phyloP scores from a whole-genome alignment of 352 stramenopile species.

The Phytopythium oedochilum region DNA sequence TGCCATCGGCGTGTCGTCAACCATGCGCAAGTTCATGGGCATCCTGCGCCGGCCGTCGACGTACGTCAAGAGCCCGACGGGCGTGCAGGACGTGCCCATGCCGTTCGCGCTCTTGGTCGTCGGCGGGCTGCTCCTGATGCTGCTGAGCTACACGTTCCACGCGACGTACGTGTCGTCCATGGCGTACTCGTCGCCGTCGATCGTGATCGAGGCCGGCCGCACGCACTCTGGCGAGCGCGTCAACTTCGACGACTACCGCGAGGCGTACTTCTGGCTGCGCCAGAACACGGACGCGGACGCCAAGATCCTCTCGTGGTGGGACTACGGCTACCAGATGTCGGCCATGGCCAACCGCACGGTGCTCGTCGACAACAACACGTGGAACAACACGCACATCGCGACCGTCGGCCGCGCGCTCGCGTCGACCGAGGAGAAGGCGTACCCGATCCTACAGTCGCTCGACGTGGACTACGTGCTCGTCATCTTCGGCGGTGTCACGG shows the following conservation, averaged over 20 bases:
- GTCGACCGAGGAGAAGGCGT: conserved; percentile 83
- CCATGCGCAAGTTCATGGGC: conserved; percentile 74
- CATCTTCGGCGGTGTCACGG: conserved; percentile 86
- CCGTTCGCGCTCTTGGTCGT: conserved; percentile 52
- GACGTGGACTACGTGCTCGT: conserved; percentile 93
- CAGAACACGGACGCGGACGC: conserved; percentile 88
- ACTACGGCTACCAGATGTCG: conserved; percentile 92
- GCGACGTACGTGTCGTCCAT: conserved; percentile 87
- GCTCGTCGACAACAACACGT: conserved; percentile 95
- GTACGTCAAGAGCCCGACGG: conserved; percentile 43
- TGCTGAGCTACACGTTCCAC: conserved; percentile 88
- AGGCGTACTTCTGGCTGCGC: conserved; percentile 90
- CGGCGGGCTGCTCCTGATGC: conserved; percentile 51
- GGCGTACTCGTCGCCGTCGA: conserved; percentile 90
- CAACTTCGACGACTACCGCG: conserved; percentile 97
- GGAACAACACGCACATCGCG: conserved; percentile 97
- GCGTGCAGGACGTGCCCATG: conserved; percentile 61
- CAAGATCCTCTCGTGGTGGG: conserved; percentile 90
- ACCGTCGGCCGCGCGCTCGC: conserved; percentile 89
- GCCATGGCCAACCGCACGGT: conserved; percentile 89
- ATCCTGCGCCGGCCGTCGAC: conserved; percentile 54
- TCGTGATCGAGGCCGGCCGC: conserved; percentile 87
- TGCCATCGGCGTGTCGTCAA: conserved; percentile 80
- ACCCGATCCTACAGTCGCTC: conserved; percentile 87
- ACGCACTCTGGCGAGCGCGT: conserved; percentile 69